Base-by-base conservation (phyloP, 106 monocot species). In the Gastrodia elata region DNA sequence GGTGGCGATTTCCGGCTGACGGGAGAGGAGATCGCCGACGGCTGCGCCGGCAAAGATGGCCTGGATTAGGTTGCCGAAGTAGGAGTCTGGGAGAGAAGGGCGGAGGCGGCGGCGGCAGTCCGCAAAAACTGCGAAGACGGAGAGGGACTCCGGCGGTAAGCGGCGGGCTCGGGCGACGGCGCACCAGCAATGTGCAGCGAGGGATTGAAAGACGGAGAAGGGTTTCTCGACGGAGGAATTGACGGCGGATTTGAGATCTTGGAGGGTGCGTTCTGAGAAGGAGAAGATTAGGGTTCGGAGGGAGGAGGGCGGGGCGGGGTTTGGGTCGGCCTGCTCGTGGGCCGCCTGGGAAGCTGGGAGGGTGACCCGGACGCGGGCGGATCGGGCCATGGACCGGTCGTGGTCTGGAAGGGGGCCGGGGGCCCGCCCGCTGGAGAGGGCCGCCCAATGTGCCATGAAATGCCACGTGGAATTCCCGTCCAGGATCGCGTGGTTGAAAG, bases 401-500 rank as follows among this genome's bases (percentile, higher is more conserved):
- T 84, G 92, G 72, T 88, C 22, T 2, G 96, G 96, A 8, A 30
- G 56, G 33, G 72, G 1, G 65, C 90, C 86, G 33, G 87, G 36
- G 26, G 76, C 8, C 20, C 38, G 37, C 0, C 75, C 68, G 22
- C 90, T 81, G 81, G 80, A 76, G 64, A 91, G 82, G 75, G 89
- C 91, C 40, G 92, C 87, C 96, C 96, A 97, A 1, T 86, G 71
- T 1, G 82, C 79, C 96, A 97, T 92, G 90, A 97, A 97, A 67
- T 93, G 92, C 96, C 96, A 97, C 1, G 96, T 97, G 39, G 92
- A 84, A 27, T 80, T 70, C 49, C 96, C 92, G 86, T 97, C 96
- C 1, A 97, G 81, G 57, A 97, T 78, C 38, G 96, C 96, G 67
- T 97, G 96, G 92, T 97, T 97, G 83, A 97, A 97, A 10, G 92